Conservation (phyloP, 83 land plant species). For the Diphasiastrum complanatum region DNA sequence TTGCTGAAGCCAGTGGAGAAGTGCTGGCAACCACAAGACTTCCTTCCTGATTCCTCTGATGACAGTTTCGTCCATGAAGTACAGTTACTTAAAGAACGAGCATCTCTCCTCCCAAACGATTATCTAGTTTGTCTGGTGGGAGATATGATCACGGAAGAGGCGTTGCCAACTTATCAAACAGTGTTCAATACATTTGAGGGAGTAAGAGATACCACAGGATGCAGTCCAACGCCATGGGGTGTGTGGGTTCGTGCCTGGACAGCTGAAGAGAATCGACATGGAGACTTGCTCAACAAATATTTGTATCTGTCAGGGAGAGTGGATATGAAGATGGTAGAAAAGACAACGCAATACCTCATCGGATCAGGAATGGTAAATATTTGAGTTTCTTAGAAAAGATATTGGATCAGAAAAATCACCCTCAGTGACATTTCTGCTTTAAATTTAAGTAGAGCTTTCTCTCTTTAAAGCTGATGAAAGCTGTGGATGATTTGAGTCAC, state of each 20-base stretch:
- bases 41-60: conserved; percentile 20
- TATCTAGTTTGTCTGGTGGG: conserved; percentile 24
- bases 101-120: conserved; percentile 16
- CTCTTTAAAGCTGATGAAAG: background rate
- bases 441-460: background rate
- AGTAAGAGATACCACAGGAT: conserved; percentile 19
- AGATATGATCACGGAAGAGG: conserved; percentile 28
- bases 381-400: background rate
- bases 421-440: background rate
- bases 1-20: conserved; percentile 29
- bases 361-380: conserved; percentile 23
- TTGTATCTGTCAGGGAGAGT: conserved; percentile 22
- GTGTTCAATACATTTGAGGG: conserved; percentile 26
- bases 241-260: conserved; percentile 28
- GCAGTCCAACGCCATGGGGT: conserved; percentile 25
- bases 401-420: background rate
- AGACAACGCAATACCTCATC: conserved; percentile 21
- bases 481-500: background rate
- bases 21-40: conserved; percentile 27
- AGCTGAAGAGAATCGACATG: conserved; percentile 24
- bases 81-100: conserved; percentile 15
- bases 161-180: conserved; percentile 24
- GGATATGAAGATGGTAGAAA: conserved; percentile 17
- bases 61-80: conserved; percentile 20
- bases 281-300: conserved; percentile 23